phyloP scores from a whole-genome alignment of 768 basidiomycete species.

The Sarcodon aspratus region DNA sequence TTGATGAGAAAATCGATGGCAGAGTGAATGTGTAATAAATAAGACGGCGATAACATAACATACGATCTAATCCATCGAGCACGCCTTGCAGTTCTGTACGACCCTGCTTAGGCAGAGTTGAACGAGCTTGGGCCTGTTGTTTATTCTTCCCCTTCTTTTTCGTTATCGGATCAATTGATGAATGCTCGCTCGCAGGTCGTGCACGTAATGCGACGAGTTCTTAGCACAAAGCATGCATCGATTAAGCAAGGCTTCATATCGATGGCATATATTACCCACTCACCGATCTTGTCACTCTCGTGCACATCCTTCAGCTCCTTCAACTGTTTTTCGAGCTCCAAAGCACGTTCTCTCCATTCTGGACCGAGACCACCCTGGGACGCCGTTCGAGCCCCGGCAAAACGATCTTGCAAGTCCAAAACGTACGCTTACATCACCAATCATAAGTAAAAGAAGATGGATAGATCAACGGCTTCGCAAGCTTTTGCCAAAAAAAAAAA shows the following conservation, averaged over 20 bases:
- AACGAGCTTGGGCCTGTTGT: not conserved
- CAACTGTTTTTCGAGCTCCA: not conserved
- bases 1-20: not conserved
- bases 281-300: not conserved
- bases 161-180: not conserved
- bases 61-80: not conserved
- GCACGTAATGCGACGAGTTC: not conserved
- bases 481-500: too few species aligned
- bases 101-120: too few species aligned
- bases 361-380: not conserved
- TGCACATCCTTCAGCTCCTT: not conserved
- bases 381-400: not conserved
- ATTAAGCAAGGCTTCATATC: not conserved
- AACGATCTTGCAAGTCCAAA: not conserved
- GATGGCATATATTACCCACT: not conserved
- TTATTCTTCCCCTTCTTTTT: not conserved
- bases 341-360: not conserved
- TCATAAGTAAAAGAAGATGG: not conserved
- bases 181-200: not conserved
- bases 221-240: not conserved
- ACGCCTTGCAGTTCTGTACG: not conserved
- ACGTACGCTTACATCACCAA: not conserved
- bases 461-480: not conserved
- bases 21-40: not conserved
- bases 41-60: not conserved